Evolutionary conservation across 306 rosid species (phyloP).

Genomic region (Casuarina cunninghamiana): DNA sequence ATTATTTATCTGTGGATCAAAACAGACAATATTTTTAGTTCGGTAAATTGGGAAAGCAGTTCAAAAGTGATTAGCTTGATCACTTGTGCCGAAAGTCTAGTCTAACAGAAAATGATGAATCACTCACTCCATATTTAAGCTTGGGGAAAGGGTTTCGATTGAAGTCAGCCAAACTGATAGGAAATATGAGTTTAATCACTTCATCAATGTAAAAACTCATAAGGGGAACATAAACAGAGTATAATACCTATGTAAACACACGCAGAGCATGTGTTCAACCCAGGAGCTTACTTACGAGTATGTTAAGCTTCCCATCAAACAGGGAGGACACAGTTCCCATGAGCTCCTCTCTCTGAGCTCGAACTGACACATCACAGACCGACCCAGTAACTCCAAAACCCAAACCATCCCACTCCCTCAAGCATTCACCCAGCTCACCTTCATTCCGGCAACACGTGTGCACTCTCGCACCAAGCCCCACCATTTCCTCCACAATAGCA

Average conservation of each 20-base stretch:
- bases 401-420: slow-evolving; percentile 54
- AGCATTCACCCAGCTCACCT: slow-evolving; percentile 45
- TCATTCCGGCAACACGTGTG: slow-evolving; percentile 67
- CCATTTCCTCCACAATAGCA: slow-evolving; percentile 74
- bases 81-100: too few relatives aligned
- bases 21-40: background rate
- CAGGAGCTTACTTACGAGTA: slow-evolving; percentile 49
- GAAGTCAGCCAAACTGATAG: too few relatives aligned
- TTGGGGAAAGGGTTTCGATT: too few relatives aligned
- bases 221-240: background rate
- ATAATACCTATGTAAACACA: background rate
- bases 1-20: slow-evolving; percentile 49
- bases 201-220: background rate
- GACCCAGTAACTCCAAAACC: slow-evolving; percentile 67
- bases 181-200: too few relatives aligned
- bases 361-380: slow-evolving; percentile 59
- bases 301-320: slow-evolving; percentile 72
- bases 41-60: background rate
- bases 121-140: background rate
- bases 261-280: background rate
- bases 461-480: slow-evolving; percentile 76
- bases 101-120: too few relatives aligned
- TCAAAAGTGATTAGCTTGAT: background rate
- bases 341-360: slow-evolving; percentile 54
- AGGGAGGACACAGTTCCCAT: slow-evolving; percentile 53